Evolutionary conservation across 1,284 basidiomycete species (phyloP), one percentile per base, ranked within the genome.

Genomic region (Sparassis latifolia): DNA sequence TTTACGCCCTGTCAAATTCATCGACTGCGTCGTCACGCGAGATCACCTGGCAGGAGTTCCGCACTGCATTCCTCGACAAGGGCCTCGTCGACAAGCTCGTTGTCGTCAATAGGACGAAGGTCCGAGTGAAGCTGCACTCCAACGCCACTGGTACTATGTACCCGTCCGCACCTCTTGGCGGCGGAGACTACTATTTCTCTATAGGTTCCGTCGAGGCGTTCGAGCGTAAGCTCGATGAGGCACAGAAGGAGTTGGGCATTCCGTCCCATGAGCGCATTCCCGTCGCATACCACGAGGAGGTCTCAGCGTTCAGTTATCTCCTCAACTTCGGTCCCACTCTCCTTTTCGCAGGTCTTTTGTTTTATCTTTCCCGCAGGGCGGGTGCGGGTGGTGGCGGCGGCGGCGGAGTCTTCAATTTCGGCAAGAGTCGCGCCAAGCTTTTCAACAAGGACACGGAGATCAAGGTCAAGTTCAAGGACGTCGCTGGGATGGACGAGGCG

Each of bases 401-500:
- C 6, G 92, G 94, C 33, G 95, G 96, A 39, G 95, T 99, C 54
- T 99, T 99, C 72, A 94, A 83, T 66, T 96, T 99, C 50, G 97
- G 97, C 55, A 98, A 98, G 76, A 94, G 91, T 65, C 84, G 80
- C 56, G 96, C 97, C 28, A 94, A 88, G 72, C 78, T 97, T 69
- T 99, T 97, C 75, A 98, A 98, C 77, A 92, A 97, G 74, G 96
- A 99, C 65, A 93, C 89, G 40, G 91, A 96, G 52, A 88, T 99
- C 63, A 90, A 86, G 66, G 86, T 90, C 61, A 92, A 91, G 66
- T 99, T 99, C 75, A 85, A 84, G 70, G 92, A 99, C 66, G 92
- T 99, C 28, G 96, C 96, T 31, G 96, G 96, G 43, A 98, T 98
- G 95, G 96, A 99, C 72, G 96, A 99, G 72, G 96, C 95, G 49